phyloP scores from a whole-genome alignment of 2,329 filamentous ascomycete genomes.

The Mycosphaerella sp. region DNA sequence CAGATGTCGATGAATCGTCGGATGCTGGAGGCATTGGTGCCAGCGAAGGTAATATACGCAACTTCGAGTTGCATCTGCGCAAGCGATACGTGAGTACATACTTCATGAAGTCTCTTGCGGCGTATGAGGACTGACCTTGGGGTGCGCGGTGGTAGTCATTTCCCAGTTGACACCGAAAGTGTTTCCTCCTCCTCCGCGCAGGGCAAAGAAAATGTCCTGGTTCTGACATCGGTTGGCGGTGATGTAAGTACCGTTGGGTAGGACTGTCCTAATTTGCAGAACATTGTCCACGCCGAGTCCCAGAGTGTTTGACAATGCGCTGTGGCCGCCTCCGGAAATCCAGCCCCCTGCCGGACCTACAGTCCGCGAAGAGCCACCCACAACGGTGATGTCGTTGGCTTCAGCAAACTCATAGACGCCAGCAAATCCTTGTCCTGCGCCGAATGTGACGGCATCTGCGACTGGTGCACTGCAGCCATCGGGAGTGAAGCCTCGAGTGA shows the following conservation, averaged over 20 bases:
- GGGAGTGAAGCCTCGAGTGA: constrained; percentile 5
- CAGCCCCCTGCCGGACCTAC: constrained; percentile 26
- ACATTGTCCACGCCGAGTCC: constrained; percentile 28
- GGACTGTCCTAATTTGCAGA: constrained; percentile 21
- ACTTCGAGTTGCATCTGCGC: background rate
- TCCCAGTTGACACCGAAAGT: constrained; percentile 22
- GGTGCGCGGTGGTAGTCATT: constrained; percentile 18
- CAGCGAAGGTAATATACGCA: constrained; percentile 14
- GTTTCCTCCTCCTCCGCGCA: constrained; percentile 48
- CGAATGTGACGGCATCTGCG: constrained; percentile 19
- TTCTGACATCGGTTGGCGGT: constrained; percentile 34
- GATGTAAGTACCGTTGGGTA: constrained; percentile 23
- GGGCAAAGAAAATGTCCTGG: constrained; percentile 47
- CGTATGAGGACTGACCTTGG: background rate
- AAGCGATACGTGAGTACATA: no score
- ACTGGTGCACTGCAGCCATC: constrained; percentile 18
- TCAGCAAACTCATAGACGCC: constrained; percentile 20
- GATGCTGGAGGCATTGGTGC: constrained; percentile 6
- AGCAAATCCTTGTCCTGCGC: constrained; percentile 20
- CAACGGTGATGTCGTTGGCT: constrained; percentile 19
- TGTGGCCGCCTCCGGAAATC: constrained; percentile 23
- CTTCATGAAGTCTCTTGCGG: no score
- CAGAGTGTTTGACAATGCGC: constrained; percentile 19
- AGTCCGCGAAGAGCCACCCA: constrained; percentile 21
- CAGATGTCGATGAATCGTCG: constrained; percentile 14